Percentiles rank a stretch among this genome's conserved stretches.
phyloP scores from a whole-genome alignment of 306 rosid genomes.

The Hippophae rhamnoides region DNA sequence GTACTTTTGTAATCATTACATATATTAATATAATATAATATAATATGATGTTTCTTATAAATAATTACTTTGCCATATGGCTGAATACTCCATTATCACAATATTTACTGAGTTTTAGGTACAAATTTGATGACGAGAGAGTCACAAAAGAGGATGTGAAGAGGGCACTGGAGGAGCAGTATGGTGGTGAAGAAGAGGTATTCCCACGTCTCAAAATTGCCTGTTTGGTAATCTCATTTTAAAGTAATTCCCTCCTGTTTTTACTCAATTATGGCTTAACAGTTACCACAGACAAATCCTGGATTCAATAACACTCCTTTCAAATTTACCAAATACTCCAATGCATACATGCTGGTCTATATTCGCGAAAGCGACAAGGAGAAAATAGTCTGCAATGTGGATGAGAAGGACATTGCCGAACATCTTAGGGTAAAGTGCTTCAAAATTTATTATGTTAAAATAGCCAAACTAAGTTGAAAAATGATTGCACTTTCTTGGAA shows the following conservation, averaged over 20 bases:
- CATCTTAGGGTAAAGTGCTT: conserved; percentile 57
- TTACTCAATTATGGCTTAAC: conserved; percentile 16
- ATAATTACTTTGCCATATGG: no score
- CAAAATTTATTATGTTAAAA: neutral
- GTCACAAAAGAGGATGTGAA: conserved; percentile 78
- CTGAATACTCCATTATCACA: no score
- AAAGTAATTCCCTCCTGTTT: conserved; percentile 6
- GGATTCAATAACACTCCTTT: conserved; percentile 81
- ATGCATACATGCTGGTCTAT: conserved; percentile 95
- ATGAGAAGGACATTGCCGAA: conserved; percentile 80
- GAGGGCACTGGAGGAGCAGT: conserved; percentile 91
- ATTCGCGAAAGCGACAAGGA: conserved; percentile 87
- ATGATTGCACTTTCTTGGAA: no score
- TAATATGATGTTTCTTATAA: no score
- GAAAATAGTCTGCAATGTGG: conserved; percentile 75
- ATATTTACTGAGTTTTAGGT: conserved; percentile 31
- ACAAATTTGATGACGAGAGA: conserved; percentile 88
- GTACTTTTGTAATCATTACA: no score
- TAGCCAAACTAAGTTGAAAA: no score
- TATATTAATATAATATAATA: no score
- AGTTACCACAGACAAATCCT: conserved; percentile 83
- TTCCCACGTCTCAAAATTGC: neutral
- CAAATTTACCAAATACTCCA: conserved; percentile 82
- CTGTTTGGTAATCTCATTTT: neutral
- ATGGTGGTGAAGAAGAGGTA: conserved; percentile 96